phyloP scores from a whole-genome alignment of 2,329 filamentous ascomycete species.

The Torrubiellomyces zombiae region DNA sequence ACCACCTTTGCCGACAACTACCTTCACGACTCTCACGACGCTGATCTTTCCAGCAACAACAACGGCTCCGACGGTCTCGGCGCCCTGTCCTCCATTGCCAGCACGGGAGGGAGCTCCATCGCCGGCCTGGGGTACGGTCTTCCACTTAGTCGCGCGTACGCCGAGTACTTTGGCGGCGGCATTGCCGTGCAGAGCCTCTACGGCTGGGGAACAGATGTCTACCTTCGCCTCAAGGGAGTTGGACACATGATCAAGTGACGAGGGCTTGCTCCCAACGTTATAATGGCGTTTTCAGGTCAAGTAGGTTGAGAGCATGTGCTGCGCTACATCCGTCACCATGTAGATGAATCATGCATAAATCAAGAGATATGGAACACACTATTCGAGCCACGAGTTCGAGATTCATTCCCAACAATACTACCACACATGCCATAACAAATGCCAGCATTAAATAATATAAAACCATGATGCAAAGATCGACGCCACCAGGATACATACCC shows the following conservation, averaged over 20 bases:
- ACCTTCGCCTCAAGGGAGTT: constrained; percentile 46
- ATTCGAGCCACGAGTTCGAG: no score
- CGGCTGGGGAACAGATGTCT: constrained; percentile 73
- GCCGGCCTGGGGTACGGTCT: constrained; percentile 87
- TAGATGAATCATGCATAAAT: no score
- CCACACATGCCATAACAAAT: constrained; percentile 1
- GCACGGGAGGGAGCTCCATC: constrained; percentile 63
- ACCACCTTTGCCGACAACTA: constrained; percentile 73
- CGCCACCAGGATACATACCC: no score
- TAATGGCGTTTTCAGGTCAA: no score
- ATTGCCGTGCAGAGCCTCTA: constrained; percentile 90
- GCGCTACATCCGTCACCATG: no score
- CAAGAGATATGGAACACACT: no score
- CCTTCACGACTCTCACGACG: no score
- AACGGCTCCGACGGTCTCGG: constrained; percentile 48
- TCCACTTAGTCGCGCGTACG: constrained; percentile 80
- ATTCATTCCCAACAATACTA: neutral
- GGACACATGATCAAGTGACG: constrained; percentile 40
- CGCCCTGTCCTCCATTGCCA: constrained; percentile 55
- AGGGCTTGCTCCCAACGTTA: no score
- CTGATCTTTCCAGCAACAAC: constrained; percentile 22
- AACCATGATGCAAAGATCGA: no score
- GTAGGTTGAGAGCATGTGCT: no score
- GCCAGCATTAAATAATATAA: no score
- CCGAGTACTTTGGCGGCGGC: constrained; percentile 93